Evolutionary conservation across 495 filamentous ascomycete genomes (phyloP), one percentile per base, ranked within the genome.

Genomic region (Penicillium ucsense): DNA sequence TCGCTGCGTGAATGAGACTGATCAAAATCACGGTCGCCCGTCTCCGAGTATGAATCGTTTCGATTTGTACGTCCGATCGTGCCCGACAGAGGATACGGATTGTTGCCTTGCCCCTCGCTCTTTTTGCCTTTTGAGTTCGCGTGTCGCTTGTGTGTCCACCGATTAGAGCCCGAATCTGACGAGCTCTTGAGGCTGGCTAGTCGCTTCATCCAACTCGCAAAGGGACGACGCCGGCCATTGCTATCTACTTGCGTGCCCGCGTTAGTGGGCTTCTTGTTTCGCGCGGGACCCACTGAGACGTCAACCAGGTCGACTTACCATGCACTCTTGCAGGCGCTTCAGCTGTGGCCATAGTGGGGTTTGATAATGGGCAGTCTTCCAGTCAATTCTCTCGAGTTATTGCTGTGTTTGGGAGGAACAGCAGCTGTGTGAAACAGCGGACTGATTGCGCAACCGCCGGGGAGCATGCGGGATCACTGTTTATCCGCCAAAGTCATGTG

Each of bases 121-220:
- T 83, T 87, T 61, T 83, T 83, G 31, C 63, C 65, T 46, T 81
- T 81, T 31, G 63, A 50, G 35, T 53, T 54, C 48, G 68, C 47
- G 46, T 61, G 53, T 47, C 77, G 76, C 59, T 77, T 83, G 49
- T 74, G 61, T 3, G 73, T 66, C 61, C 66, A 70, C 10, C 67
- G 64, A 43, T 60, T 66, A n/a, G 71, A 59, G n/a, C 60, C 59
- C 5, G 75, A 67, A 4, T 78, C 76, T 31, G 77, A 51, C 61
- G 75, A 76, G 50, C 65, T 75, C 64, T 91, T 95, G 51, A 95
- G 77, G 60, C 81, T 92, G 31, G 89, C 82, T 30, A 98, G 78
- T 51, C 90, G 89, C 74, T 91, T 95, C 81, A 98, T 87, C 84
- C 90, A 89, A 38, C 79, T 84, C 27, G 90, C 81, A 64, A 98